Evolutionary conservation across 345 rosid species (phyloP).

Genomic region (Litchi chinensis): DNA sequence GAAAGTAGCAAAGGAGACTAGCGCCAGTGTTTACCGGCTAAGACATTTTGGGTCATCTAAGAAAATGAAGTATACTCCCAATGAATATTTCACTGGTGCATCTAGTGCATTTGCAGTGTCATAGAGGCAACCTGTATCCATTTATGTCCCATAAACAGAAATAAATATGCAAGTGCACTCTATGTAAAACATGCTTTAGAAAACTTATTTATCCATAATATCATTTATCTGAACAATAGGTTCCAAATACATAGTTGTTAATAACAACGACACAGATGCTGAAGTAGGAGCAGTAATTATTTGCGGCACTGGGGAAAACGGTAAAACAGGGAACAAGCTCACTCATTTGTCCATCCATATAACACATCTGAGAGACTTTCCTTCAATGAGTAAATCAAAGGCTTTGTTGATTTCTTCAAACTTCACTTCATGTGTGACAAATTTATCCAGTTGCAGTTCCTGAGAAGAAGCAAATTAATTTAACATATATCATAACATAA

Average conservation of each 20-base stretch:
- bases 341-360: slow-evolving; percentile 64
- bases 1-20: slow-evolving; percentile 44
- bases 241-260: not conserved
- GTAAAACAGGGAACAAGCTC: not conserved
- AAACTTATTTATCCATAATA: not conserved
- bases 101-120: slow-evolving; percentile 48
- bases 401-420: slow-evolving; percentile 79
- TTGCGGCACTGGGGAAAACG: not conserved
- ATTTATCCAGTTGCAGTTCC: slow-evolving; percentile 75
- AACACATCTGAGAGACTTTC: slow-evolving; percentile 73
- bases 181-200: not conserved
- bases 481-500: not conserved
- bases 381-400: slow-evolving; percentile 57
- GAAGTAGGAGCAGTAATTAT: not conserved
- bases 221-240: not conserved
- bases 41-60: slow-evolving; percentile 58
- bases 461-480: slow-evolving; percentile 21
- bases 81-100: slow-evolving; percentile 50
- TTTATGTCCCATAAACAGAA: slow-evolving; percentile 21
- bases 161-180: not conserved
- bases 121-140: slow-evolving; percentile 11
- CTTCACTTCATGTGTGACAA: slow-evolving; percentile 75
- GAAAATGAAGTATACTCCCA: slow-evolving; percentile 31
- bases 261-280: not conserved
- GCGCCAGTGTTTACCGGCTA: slow-evolving; percentile 43